Evolutionary conservation across 2,329 filamentous ascomycete genomes (phyloP), one percentile per base, ranked within the genome.

Genomic region (Cladosporium sp.): DNA sequence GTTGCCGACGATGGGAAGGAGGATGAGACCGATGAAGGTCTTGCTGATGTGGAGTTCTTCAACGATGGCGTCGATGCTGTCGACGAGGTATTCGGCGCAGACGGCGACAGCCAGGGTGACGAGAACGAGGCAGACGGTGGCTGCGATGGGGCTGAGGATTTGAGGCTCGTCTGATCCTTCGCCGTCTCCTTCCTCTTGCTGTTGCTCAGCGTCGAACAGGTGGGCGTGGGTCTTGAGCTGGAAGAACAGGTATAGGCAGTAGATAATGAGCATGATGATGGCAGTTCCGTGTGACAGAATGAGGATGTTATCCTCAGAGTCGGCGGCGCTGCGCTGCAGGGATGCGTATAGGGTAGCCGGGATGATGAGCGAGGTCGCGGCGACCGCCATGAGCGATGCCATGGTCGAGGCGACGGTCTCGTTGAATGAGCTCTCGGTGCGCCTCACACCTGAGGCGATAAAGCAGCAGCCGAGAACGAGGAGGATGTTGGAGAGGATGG

Each of bases 401-500:
- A 85, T 92, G 40, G 90, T 92, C 65, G 89, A 89, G 38, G 90
- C 90, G 52, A 89, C 89, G 5, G 87, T 90, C 9, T 82, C 80
- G 63, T 90, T 88, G 74, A 93, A 94, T 36, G 56, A 67, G 67
- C 75, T 74, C 68, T 80, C 75, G 47, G 69, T 66, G 57, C 75
- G 73, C 55, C 71, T 70, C 50, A 79, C 70, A 28, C 79, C 79
- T 37, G 77, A 79, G 25, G 78, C 73, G 58, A 81, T 73, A 74
- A 82, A 82, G 68, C 79, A 82, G 73, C 78, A 81, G 38, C 79
- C 79, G 19, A 82, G 75, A 38, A 82, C 93, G 20, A 97, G 84
- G 7, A 97, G 82, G 64, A 97, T 87, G 75, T 97, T 97, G 64
- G 93, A 97, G 39, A 97, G 81, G 67, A 97, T 96, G 69, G 90